Evolutionary conservation across 352 stramenopile species (phyloP), one percentile per base, ranked within the genome.

Genomic region (Phytophthora citricola): DNA sequence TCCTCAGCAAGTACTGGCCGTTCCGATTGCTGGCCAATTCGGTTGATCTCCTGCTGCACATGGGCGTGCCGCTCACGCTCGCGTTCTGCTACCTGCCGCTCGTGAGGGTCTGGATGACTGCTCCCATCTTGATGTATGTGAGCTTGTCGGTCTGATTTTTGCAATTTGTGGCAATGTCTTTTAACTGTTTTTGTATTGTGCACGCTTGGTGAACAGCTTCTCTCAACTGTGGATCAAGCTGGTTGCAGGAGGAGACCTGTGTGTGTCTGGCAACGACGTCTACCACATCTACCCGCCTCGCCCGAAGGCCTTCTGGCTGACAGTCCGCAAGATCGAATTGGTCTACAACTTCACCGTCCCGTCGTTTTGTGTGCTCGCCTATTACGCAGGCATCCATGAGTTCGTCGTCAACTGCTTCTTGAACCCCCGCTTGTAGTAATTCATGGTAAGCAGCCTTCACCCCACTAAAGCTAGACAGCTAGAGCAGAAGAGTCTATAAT

Each of bases 281-380:
- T 85, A 85, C 53, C 71, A 78, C 51, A 77, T 85, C 40, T 68
- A 76, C 26, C 77, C 77, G 22, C 71, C 71, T 39, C 78, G 78
- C 15, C 71, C 75, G n/a, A 80, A 75, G 46, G 27, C 62, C 5
- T 86, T 86, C 44, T 83, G 75, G 78, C 45, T 56, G 3, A 54
- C 69, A 2, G 71, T 68, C 14, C 75, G 60, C 58, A 78, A 78
- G 51, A 81, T 86, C 55, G 78, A 86, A 36, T 46, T 86, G 43
- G 34, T 78, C 51, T 76, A 75, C 58, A 81, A 82, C 48, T 58
- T 78, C 38, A 78, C 44, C 1, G 56, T 86, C 8, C 78, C 78
- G 11, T 58, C 71, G 27, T 57, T 75, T 20, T 81, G 74, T 34
- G 73, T 76, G 40, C 48, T 78, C 10, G 55, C 34, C 2, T 72